A percentile compares a stretch with the other conserved stretches of the same genome.
phyloP scores from a whole-genome alignment of 2,329 filamentous ascomycete genomes.

The Botrytis medusae region DNA sequence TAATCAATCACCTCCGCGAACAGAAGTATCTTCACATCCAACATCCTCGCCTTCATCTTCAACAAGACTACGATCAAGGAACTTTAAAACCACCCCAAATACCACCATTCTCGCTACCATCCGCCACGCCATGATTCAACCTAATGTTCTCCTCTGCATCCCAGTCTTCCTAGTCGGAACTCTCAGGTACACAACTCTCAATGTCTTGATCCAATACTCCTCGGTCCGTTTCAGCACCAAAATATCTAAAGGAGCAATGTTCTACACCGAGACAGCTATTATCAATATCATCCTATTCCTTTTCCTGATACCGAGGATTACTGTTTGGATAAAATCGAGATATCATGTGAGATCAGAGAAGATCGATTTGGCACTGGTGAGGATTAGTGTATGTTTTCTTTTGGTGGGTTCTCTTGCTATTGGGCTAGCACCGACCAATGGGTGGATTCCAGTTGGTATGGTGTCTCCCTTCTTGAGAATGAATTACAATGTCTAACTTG shows the following conservation, averaged over 20 bases:
- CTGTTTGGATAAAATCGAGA: constrained; percentile 26
- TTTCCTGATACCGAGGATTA: constrained; percentile 33
- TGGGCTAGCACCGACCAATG: constrained; percentile 28
- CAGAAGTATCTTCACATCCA: background rate
- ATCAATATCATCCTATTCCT: constrained; percentile 38
- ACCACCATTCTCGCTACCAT: constrained; percentile 22
- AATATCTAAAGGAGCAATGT: constrained; percentile 37
- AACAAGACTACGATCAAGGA: background rate
- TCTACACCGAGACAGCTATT: constrained; percentile 38
- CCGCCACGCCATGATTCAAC: constrained; percentile 23
- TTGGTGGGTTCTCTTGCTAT: constrained; percentile 33
- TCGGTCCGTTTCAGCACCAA: constrained; percentile 35
- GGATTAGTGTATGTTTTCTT: constrained; percentile 33
- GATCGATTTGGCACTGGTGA: constrained; percentile 35
- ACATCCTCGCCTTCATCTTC: background rate
- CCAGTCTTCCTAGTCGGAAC: constrained; percentile 39
- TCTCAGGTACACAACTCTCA: constrained; percentile 37
- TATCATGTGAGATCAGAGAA: constrained; percentile 28
- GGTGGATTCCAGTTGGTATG: constrained; percentile 33
- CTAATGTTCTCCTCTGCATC: constrained; percentile 31
- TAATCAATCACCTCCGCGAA: constrained; percentile 5
- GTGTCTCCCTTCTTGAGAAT: too few species aligned
- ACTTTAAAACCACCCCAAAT: background rate
- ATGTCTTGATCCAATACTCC: constrained; percentile 38
- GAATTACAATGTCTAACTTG: background rate